A percentile compares a stretch with the other conserved stretches of the same genome.
phyloP scores from a whole-genome alignment of 2,329 filamentous ascomycete species.

The Dactylellina leptospora region DNA sequence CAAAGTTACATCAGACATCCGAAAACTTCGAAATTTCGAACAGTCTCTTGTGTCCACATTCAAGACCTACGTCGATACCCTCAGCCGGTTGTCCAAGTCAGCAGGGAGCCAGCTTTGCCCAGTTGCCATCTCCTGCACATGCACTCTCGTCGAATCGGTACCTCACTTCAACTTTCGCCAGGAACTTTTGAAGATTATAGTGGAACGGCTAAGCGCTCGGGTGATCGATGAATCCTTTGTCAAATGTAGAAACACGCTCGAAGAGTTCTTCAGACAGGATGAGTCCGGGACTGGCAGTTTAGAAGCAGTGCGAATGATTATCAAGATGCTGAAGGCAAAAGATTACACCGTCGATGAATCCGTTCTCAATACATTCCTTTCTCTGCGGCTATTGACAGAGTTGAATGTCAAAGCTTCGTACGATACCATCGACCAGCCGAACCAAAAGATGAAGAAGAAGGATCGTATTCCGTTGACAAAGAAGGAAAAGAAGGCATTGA shows the following conservation, averaged over 20 bases:
- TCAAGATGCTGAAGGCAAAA: constrained; percentile 93
- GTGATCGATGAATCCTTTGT: constrained; percentile 77
- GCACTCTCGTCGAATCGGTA: constrained; percentile 79
- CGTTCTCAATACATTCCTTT: constrained; percentile 86
- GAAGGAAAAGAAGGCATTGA: constrained; percentile 79
- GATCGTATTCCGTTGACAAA: constrained; percentile 70
- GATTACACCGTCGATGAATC: constrained; percentile 84
- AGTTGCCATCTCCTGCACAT: constrained; percentile 85
- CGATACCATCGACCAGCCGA: constrained; percentile 69
- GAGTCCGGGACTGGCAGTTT: constrained; percentile 88
- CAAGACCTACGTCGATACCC: constrained; percentile 80
- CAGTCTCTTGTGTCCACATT: constrained; percentile 86
- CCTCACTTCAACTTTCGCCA: constrained; percentile 97
- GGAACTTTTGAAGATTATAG: constrained; percentile 85
- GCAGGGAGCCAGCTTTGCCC: constrained; percentile 29
- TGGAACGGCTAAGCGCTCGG: constrained; percentile 80
- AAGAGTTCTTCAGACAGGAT: constrained; percentile 83
- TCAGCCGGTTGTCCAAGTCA: constrained; percentile 72
- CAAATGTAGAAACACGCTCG: constrained; percentile 79
- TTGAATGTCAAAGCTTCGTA: constrained; percentile 84
- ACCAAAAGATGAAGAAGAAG: constrained; percentile 61
- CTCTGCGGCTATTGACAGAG: constrained; percentile 85
- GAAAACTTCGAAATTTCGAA: constrained; percentile 82
- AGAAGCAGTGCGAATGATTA: constrained; percentile 82
- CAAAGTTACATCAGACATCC: constrained; percentile 91